Base-by-base conservation (phyloP, 2,329 filamentous ascomycete genomes). In the Cercospora berteroae region DNA sequence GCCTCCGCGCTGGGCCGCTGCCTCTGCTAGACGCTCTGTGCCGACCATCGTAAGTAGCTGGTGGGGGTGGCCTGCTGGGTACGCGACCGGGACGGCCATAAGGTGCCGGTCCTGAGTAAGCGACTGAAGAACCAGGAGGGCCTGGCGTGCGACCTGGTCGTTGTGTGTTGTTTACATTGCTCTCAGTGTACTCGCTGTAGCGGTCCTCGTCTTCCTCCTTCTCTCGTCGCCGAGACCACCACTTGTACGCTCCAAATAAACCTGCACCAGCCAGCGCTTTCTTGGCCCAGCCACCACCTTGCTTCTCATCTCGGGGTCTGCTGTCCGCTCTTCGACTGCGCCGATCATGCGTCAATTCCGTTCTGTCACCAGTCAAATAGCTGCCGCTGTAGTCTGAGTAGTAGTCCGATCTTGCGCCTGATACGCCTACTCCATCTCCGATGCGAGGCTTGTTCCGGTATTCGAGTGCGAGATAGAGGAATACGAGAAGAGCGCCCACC, bases 401-500 rank as follows among this genome's bases (percentile, higher is more conserved):
- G 67, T 73, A 70, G 27, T 73, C 72, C n/a, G 73, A 73, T 50
- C 67, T 64, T 52, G 66, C 70, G 55, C 67, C 66, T 18, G 68
- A 69, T 20, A 58, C 66, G 39, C 66, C 61, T 6, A 66, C 67
- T 44, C 69, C 66, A 18, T 63, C 72, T 64, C 69, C 85, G 73
- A 75, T 86, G 79, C 74, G 71, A 42, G 74, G 69, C 63, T 72
- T 77, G 79, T 81, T 89, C 9, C 66, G 65, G 78, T 87, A 83
- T 79, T 90, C 90, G 36, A 97, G 82, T 64, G 94, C 83, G 74
- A 98, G 96, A 79, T 93, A 97, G 13, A 88, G 71, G 1, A 93
- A 74, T 16, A 97, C 72, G 36, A 97, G 81, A 18, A 91, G 84
- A 29, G 88, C 87, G 77, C 90, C 90, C 83, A 90, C 94, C 0